Percentiles rank a stretch among this genome's conserved stretches.
Conservation (phyloP, 2,329 filamentous ascomycete genomes). For the Colletotrichum sp. region DNA sequence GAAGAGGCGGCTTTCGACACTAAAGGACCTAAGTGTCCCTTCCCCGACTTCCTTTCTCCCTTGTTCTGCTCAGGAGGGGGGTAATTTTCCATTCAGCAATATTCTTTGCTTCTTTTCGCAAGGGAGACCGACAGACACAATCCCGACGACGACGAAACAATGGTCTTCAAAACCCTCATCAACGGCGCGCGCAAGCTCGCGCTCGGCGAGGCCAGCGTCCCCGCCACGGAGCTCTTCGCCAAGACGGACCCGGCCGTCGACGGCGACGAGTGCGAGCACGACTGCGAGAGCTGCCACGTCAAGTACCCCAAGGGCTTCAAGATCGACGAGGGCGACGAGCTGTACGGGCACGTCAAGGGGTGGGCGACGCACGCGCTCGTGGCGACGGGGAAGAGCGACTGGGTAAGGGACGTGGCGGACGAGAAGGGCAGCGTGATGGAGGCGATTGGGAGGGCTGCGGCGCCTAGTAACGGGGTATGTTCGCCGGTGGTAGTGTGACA, state of each 20-base stretch:
- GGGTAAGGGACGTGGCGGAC: slow-evolving; percentile 87
- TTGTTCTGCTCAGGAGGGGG: background rate
- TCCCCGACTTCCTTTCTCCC: background rate
- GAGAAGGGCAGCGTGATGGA: slow-evolving; percentile 88
- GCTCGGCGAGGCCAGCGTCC: slow-evolving; percentile 28
- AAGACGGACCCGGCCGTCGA: slow-evolving; percentile 78
- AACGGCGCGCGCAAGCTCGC: slow-evolving; percentile 40
- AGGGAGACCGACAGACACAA: background rate
- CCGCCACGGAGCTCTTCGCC: slow-evolving; percentile 65
- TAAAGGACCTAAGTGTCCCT: background rate
- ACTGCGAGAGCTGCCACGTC: slow-evolving; percentile 83
- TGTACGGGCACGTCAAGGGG: slow-evolving; percentile 86
- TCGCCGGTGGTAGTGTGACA: background rate
- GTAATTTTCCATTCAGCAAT: background rate
- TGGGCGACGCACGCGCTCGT: slow-evolving; percentile 92
- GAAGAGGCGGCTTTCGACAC: background rate
- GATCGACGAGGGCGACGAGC: slow-evolving; percentile 76
- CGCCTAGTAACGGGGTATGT: slow-evolving; percentile 73
- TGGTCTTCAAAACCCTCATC: slow-evolving; percentile 46
- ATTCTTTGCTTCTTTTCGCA: background rate
- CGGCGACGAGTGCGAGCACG: slow-evolving; percentile 86
- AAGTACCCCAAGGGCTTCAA: slow-evolving; percentile 75
- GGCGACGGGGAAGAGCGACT: slow-evolving; percentile 95
- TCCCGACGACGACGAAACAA: slow-evolving; percentile 37
- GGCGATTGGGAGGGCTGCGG: slow-evolving; percentile 65